Percentiles rank a stretch among this genome's conserved stretches.
Conservation (phyloP, 73 alveolate species). For the Tetrahymena borealis region DNA sequence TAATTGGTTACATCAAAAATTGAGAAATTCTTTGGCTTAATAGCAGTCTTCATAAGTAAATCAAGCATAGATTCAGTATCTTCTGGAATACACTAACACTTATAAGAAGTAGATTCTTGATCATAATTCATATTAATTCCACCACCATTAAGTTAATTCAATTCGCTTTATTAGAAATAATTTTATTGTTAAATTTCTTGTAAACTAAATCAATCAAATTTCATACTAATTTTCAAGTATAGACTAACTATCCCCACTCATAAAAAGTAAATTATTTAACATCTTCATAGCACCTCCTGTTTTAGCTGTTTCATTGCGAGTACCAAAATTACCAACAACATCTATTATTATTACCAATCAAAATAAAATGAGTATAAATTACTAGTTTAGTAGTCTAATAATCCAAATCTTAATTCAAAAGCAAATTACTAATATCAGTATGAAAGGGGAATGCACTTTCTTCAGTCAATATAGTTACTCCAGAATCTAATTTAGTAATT, state of each 20-base stretch:
- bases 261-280: not conserved
- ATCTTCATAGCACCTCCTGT: not conserved
- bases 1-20: not conserved
- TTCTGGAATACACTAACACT: not conserved
- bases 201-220: not conserved
- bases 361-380: not conserved
- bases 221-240: not conserved
- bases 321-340: not conserved
- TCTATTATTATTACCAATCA: not conserved
- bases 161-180: not conserved
- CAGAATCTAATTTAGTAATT: not conserved
- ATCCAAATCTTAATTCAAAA: too few species aligned
- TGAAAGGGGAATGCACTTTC: not conserved
- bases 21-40: not conserved
- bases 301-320: not conserved
- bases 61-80: not conserved
- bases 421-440: not conserved
- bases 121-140: not conserved
- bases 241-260: not conserved
- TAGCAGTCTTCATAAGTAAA: not conserved
- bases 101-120: not conserved
- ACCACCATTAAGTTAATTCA: not conserved
- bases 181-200: not conserved
- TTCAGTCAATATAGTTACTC: not conserved
- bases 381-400: too few species aligned